A percentile compares a stretch with the other conserved stretches of the same genome.
phyloP scores from a whole-genome alignment of 371 early-diverging fungal genomes.

The Apophysomyces trapeziformis region DNA sequence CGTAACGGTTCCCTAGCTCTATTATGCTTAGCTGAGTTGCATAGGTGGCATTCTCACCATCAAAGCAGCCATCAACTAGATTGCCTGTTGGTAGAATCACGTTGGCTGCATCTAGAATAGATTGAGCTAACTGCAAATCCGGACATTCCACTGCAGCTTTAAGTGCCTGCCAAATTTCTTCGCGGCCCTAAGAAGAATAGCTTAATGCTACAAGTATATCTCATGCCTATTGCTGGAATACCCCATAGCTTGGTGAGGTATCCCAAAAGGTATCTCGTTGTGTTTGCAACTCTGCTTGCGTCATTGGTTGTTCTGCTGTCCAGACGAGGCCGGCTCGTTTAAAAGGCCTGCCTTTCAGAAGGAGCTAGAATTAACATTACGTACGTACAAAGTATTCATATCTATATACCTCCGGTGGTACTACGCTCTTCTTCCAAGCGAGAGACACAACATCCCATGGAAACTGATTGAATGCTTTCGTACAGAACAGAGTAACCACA shows the following conservation, averaged over 20 bases:
- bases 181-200: slow-evolving; percentile 50
- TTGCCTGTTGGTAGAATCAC: slow-evolving; percentile 73
- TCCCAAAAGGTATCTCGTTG: slow-evolving; percentile 77
- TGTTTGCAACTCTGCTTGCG: slow-evolving; percentile 44
- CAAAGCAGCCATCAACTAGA: slow-evolving; percentile 73
- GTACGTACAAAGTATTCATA: not conserved
- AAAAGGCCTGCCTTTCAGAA: slow-evolving; percentile 40
- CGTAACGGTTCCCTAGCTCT: slow-evolving; percentile 71
- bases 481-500: no score
- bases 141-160: slow-evolving; percentile 52
- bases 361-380: slow-evolving; percentile 7
- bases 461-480: slow-evolving; percentile 1
- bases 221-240: slow-evolving; percentile 18
- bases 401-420: slow-evolving; percentile 9
- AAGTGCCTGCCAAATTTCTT: slow-evolving; percentile 78
- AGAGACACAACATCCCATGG: slow-evolving; percentile 47
- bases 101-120: slow-evolving; percentile 66
- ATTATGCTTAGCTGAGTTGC: not conserved
- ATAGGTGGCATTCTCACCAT: slow-evolving; percentile 36
- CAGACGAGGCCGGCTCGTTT: slow-evolving; percentile 35
- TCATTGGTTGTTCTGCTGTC: slow-evolving; percentile 53
- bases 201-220: not conserved
- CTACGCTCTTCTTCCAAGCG: slow-evolving; percentile 19
- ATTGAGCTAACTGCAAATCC: slow-evolving; percentile 57
- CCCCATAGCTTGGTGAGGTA: slow-evolving; percentile 71